These are phyloP conservation scores for Hymenoscyphus fraxineus DNA, from an alignment of 2,329 filamentous ascomycete species.

Conservation along the genomic window DNA sequence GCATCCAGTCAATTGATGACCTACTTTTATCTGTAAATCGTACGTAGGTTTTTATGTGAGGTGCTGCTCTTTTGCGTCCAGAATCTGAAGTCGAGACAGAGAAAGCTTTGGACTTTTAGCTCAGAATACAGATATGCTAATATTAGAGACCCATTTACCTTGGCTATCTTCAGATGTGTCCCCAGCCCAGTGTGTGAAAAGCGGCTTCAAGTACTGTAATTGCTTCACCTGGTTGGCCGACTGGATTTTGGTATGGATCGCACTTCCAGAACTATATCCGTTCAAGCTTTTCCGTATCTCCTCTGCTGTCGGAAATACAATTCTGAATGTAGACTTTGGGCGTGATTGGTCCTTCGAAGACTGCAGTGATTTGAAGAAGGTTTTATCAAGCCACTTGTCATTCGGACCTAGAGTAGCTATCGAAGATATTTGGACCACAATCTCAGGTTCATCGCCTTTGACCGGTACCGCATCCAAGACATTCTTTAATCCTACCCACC, in stretches of 20 bases:
- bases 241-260: constrained; percentile 78
- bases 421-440: constrained; percentile 70
- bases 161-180: constrained; percentile 38
- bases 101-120: constrained; percentile 4
- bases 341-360: constrained; percentile 28
- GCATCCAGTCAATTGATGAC: constrained; percentile 72
- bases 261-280: constrained; percentile 72
- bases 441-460: constrained; percentile 38
- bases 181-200: constrained; percentile 74
- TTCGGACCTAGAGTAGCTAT: constrained; percentile 72
- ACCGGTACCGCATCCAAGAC: constrained; percentile 54
- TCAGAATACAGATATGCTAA: too few species aligned
- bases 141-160: background rate
- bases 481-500: constrained; percentile 66
- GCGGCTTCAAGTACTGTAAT: constrained; percentile 64
- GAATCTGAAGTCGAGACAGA: constrained; percentile 41
- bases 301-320: constrained; percentile 77
- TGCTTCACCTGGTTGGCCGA: constrained; percentile 69
- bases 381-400: constrained; percentile 68
- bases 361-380: constrained; percentile 52
- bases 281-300: constrained; percentile 75
- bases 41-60: constrained; percentile 88
- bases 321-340: constrained; percentile 52
- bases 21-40: constrained; percentile 46
- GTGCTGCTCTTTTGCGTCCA: constrained; percentile 66